Evolutionary conservation across 805 yeast species (phyloP).

Genomic region (Candida nanaspora): DNA sequence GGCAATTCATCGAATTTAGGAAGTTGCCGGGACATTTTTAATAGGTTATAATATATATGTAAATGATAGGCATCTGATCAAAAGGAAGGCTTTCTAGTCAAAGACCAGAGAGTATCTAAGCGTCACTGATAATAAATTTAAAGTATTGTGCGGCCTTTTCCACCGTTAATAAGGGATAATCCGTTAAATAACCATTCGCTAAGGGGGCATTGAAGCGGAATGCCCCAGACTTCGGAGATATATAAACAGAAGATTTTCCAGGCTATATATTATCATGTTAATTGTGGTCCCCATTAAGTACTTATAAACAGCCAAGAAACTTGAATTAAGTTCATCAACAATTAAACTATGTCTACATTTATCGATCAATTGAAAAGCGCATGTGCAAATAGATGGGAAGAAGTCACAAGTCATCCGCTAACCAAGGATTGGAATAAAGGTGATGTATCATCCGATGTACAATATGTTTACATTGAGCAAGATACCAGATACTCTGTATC

Average conservation of each 20-base stretch:
- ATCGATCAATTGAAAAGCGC: conserved; percentile 19
- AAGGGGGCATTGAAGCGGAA: too few species aligned
- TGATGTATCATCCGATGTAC: conserved; percentile 31
- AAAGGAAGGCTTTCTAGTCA: too few species aligned
- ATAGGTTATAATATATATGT: not conserved
- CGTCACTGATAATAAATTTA: too few species aligned
- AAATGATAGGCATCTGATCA: not conserved
- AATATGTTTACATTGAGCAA: conserved; percentile 39
- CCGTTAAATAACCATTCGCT: too few species aligned
- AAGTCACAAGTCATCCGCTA: conserved; percentile 32
- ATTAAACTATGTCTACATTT: conserved; percentile 1
- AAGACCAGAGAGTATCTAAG: too few species aligned
- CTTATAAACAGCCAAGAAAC: too few species aligned
- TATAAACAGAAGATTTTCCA: too few species aligned
- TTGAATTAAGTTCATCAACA: not conserved
- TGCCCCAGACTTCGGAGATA: too few species aligned
- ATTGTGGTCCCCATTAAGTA: too few species aligned
- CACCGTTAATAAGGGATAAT: too few species aligned
- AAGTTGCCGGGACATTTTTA: not conserved
- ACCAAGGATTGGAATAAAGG: conserved; percentile 42
- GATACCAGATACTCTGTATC: conserved; percentile 40
- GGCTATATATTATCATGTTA: too few species aligned
- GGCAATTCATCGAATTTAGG: conserved; percentile 7
- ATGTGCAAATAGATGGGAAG: conserved; percentile 16
- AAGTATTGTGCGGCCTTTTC: too few species aligned